phyloP scores from a whole-genome alignment of 2,329 filamentous ascomycete genomes.

The Endocalyx cinctus region DNA sequence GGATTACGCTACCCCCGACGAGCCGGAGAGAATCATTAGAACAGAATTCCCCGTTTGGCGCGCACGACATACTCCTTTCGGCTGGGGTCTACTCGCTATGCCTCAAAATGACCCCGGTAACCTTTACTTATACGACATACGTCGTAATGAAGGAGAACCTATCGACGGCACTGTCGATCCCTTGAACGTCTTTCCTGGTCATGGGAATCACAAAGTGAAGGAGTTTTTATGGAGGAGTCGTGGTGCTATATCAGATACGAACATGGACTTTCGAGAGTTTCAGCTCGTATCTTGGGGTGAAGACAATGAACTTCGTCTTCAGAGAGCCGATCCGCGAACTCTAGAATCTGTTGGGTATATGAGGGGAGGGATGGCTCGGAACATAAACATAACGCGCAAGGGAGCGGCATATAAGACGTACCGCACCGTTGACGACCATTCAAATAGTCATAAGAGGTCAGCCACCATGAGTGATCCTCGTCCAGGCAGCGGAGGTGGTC shows the following conservation, averaged over 20 bases:
- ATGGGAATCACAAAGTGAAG: conserved; percentile 68
- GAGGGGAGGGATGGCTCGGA: conserved; percentile 61
- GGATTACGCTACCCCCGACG: conserved; percentile 64
- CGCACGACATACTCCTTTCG: conserved; percentile 87
- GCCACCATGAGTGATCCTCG: conserved; percentile 60
- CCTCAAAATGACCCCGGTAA: conserved; percentile 83
- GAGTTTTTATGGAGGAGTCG: conserved; percentile 88
- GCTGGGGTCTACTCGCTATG: conserved; percentile 81
- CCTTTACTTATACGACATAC: conserved; percentile 76
- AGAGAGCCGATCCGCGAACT: conserved; percentile 62
- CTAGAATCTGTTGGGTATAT: conserved; percentile 67
- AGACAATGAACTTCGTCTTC: conserved; percentile 76
- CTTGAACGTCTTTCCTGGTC: conserved; percentile 55
- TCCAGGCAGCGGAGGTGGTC: conserved; percentile 37
- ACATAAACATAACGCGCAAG: conserved; percentile 72
- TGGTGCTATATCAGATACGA: conserved; percentile 60
- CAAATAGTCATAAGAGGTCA: conserved; percentile 52
- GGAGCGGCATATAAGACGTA: conserved; percentile 85
- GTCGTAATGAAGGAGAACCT: conserved; percentile 40
- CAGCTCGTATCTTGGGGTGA: conserved; percentile 91
- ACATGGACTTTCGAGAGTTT: conserved; percentile 80
- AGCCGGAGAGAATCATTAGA: conserved; percentile 72
- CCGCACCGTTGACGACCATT: conserved; percentile 61
- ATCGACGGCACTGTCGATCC: conserved; percentile 42
- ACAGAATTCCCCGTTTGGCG: conserved; percentile 88